Evolutionary conservation across 2,329 filamentous ascomycete genomes (phyloP).

Genomic region (Fusarium marasasianum): DNA sequence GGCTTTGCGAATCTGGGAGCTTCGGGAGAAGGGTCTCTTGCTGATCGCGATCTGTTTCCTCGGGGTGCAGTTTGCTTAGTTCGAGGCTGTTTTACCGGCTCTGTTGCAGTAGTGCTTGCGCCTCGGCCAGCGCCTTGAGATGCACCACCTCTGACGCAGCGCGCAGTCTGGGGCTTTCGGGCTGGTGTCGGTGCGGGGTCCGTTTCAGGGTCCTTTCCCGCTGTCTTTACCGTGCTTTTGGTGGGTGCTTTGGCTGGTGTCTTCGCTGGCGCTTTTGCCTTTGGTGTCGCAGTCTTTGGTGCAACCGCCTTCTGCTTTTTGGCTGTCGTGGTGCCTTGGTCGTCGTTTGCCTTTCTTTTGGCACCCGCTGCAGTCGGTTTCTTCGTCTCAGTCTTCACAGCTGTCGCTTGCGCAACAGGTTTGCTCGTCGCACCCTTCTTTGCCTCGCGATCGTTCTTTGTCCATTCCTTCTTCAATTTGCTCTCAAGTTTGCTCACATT

Average conservation of each 20-base stretch:
- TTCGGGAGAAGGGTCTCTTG: background rate
- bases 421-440: slow-evolving; percentile 48
- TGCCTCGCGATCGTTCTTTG: slow-evolving; percentile 58
- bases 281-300: background rate
- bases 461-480: slow-evolving; percentile 67
- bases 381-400: background rate
- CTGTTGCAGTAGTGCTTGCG: background rate
- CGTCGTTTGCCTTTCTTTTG: slow-evolving; percentile 45
- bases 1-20: background rate
- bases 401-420: background rate
- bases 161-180: slow-evolving; percentile 1
- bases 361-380: slow-evolving; percentile 4
- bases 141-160: background rate
- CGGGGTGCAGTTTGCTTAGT: slow-evolving; percentile 26
- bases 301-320: slow-evolving; percentile 20
- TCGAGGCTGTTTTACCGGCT: background rate
- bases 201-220: background rate
- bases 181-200: background rate
- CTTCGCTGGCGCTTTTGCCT: background rate
- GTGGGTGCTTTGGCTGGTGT: background rate
- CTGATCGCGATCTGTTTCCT: slow-evolving; percentile 3
- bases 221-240: slow-evolving; percentile 8
- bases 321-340: background rate
- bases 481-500: slow-evolving; percentile 60
- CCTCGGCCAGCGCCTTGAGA: background rate